Evolutionary conservation across 176 grass and related monocot species (phyloP).

Genomic region (Oryza meridionalis): DNA sequence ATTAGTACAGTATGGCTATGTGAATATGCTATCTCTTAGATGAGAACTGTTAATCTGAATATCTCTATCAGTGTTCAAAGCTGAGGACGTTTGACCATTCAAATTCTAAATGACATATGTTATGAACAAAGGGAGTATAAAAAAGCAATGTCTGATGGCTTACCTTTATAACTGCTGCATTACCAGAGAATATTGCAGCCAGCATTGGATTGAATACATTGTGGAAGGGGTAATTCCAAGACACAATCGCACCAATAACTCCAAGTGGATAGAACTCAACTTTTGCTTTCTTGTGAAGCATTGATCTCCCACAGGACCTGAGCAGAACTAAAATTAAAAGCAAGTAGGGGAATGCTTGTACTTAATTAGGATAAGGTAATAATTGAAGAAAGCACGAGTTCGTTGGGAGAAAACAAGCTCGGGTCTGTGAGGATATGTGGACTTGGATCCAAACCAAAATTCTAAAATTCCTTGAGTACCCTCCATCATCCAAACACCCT

Average conservation of each 20-base stretch:
- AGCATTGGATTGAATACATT: conserved; percentile 97
- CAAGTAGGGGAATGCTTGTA: neutral
- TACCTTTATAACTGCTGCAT: conserved; percentile 99
- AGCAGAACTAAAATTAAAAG: conserved; percentile 31
- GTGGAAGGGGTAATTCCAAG: conserved; percentile 99
- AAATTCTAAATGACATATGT: neutral
- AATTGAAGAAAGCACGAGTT: conserved; percentile 8
- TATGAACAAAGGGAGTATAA: neutral
- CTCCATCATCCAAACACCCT: neutral
- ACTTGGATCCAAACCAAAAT: neutral
- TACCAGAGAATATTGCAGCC: conserved; percentile 91
- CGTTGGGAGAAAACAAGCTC: neutral
- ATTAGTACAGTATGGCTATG: neutral
- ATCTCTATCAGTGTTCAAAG: neutral
- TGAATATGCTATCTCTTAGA: neutral
- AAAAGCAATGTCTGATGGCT: neutral
- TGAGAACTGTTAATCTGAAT: neutral
- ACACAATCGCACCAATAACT: conserved; percentile 96
- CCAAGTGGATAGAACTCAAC: conserved; percentile 97
- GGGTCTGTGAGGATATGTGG: neutral
- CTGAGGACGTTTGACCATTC: neutral
- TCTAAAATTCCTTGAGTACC: neutral
- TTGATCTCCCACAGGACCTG: conserved; percentile 83
- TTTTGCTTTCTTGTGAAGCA: conserved; percentile 94
- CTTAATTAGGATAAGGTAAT: neutral